Conservation (phyloP, 495 filamentous ascomycete species). For the Neurospora sp. region DNA sequence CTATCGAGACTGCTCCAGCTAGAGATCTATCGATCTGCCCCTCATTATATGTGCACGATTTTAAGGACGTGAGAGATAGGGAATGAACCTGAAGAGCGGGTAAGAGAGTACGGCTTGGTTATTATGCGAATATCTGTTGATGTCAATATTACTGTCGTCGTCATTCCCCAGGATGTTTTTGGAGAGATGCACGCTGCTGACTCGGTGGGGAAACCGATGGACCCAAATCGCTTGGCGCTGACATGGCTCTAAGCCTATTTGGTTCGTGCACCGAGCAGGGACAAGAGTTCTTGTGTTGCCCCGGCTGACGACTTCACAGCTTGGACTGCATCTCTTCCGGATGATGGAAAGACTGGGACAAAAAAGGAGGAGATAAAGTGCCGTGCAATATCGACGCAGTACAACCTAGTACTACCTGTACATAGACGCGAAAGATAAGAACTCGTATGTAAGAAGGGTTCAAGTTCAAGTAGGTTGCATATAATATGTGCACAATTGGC, state of each 20-base stretch:
- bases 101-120: no score
- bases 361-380: background rate
- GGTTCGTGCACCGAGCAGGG: background rate
- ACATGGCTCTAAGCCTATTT: background rate
- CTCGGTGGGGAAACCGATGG: background rate
- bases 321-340: background rate
- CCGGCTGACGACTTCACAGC: background rate
- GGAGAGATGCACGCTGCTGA: background rate
- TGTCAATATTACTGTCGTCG: background rate
- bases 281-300: background rate
- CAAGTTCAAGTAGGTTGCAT: background rate
- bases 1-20: background rate
- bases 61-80: no score
- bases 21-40: no score
- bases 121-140: background rate
- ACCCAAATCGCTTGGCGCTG: background rate
- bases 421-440: background rate
- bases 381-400: background rate
- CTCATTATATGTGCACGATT: no score
- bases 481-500: background rate
- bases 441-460: background rate
- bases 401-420: background rate
- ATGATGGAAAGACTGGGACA: background rate
- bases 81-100: no score
- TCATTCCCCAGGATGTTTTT: background rate